phyloP scores from a whole-genome alignment of 225 moss, liverwort and hornwort species.

The Pseudoscleropodium purum region DNA sequence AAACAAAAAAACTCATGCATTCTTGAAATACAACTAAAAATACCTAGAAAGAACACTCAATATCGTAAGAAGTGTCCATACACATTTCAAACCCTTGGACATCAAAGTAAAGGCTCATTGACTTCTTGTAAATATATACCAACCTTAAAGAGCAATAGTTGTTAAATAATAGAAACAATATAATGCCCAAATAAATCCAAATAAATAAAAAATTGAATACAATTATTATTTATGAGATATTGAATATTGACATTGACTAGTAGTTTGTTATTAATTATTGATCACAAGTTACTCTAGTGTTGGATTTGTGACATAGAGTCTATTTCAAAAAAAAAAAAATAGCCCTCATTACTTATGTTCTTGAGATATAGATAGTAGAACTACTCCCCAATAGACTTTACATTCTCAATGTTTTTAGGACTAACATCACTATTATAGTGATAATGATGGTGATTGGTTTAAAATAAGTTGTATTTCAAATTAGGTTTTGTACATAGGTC shows the following conservation, averaged over 20 bases:
- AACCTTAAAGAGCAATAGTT: rapidly evolving
- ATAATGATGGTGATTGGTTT: background rate
- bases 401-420: background rate
- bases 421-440: too few relatives aligned
- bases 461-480: background rate
- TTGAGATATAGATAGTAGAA: background rate
- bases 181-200: rapidly evolving
- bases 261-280: background rate
- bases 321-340: rapidly evolving
- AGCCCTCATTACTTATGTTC: rapidly evolving
- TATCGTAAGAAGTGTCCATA: background rate
- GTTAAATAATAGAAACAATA: background rate
- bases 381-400: background rate
- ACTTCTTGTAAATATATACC: background rate
- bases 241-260: too few relatives aligned
- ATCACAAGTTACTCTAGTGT: background rate
- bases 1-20: background rate
- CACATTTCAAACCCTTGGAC: background rate
- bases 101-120: background rate
- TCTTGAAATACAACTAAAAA: background rate
- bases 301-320: rapidly evolving
- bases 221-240: background rate
- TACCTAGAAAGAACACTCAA: too few relatives aligned
- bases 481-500: background rate
- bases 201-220: background rate